These are phyloP conservation scores for Pezicula rhizophila DNA, from an alignment of 2,329 filamentous ascomycete genomes.

Conservation along the genomic window DNA sequence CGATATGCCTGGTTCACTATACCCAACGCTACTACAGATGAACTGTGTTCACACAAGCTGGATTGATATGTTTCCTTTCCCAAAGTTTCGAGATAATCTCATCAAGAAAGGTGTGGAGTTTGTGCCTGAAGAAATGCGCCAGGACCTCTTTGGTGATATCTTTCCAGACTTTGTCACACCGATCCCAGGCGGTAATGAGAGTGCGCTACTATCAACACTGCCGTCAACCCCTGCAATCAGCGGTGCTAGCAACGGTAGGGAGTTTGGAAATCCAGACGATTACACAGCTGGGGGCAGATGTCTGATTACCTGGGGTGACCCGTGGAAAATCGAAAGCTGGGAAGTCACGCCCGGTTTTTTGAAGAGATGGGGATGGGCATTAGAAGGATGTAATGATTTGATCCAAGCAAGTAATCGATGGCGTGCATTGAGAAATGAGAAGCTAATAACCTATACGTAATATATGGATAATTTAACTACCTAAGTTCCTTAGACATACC, in stretches of 20 bases:
- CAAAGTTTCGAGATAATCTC: conserved; percentile 16
- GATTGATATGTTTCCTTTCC: conserved; percentile 16
- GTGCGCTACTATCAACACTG: no score
- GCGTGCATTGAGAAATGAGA: background rate
- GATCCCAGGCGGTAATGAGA: no score
- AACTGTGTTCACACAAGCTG: conserved; percentile 5
- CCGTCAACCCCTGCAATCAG: background rate
- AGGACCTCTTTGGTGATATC: conserved; percentile 12
- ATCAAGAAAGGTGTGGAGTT: conserved; percentile 9
- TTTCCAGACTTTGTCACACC: conserved; percentile 10
- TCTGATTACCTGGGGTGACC: conserved; percentile 8
- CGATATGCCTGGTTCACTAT: conserved; percentile 5
- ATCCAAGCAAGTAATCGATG: conserved; percentile 6
- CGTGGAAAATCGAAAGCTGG: conserved; percentile 4
- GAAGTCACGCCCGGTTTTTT: conserved; percentile 9
- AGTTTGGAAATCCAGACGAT: background rate
- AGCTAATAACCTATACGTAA: no score
- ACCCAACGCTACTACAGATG: conserved; percentile 11
- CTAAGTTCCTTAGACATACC: no score
- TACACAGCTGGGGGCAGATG: conserved; percentile 2
- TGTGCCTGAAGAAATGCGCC: conserved; percentile 6
- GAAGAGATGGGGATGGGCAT: conserved; percentile 6
- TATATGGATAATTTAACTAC: no score
- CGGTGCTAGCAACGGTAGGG: background rate
- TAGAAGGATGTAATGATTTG: conserved; percentile 8